Base-by-base conservation (phyloP, 2,329 filamentous ascomycete genomes). In the Fusarium euwallaceae region DNA sequence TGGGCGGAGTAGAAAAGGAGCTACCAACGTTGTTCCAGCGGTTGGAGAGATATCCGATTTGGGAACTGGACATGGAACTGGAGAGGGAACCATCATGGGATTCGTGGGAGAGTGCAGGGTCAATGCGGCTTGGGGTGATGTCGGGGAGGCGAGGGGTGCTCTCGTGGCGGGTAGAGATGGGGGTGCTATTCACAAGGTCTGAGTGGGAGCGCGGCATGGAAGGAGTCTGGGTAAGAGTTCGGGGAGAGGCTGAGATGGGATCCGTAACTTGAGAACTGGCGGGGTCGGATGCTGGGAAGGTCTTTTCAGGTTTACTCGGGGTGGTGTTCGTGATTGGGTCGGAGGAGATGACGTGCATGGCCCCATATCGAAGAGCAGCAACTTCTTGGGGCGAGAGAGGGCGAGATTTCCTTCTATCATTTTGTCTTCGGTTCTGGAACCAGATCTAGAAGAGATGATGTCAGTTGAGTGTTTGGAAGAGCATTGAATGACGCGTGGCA, bases 381-480 rank as follows among this genome's bases (percentile, higher is more conserved):
- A 96, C 89, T 81, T 97, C 94, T 82, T 95, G 92, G 11, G 92
- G 90, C 32, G 94, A 90, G 41, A 97, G 88, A 56, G 95, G 95
- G 77, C 94, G 93, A 65, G 94, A 95, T 86, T 96, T 97, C 76
- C 96, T 91, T 78, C 96, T 91, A 82, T 97, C 94, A 83, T 97
- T 98, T 83, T 98, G 96, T 75, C 96, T 90, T 80, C 95, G 91
- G 80, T 98, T 98, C 81, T 98, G 96, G 84, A 98, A 98, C 96
- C 96, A 98, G 78, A 98, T 98, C 96, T 98, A 68, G n/a, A 59
- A 55, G 24, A 65, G 29, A 45, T 41, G 17, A 61, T 67, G 72
- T 78, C 60, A 78, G 76, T 69, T 60, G 24, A 34, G 41, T 71
- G 55, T 22, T 73, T 67, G 48, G 60, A 62, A 61, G 55, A 20